Evolutionary conservation across 257 asterid genomes (phyloP), one percentile per base, ranked within the genome.

Genomic region (Scutellaria barbata): DNA sequence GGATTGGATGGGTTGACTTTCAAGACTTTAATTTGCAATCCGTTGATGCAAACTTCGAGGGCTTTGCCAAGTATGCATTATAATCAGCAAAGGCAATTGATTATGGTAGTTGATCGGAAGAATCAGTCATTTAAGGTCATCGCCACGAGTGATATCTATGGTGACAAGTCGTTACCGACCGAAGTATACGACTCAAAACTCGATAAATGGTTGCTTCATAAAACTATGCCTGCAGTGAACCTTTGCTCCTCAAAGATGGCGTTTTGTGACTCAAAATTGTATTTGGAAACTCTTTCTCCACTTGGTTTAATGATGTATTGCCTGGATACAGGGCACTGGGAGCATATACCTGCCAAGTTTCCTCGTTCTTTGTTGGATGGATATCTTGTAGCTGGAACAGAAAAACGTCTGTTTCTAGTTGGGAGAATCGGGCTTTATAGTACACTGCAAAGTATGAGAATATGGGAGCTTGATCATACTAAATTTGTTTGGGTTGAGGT

Each of bases 231-330:
- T 8, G 95, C 97, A 22, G 99, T 87, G 5, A 92, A 95, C 77
- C 90, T 89, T 17, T 92, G 99, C 89, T 95, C 99, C 68, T 89
- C 98, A 11, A 95, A 95, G 79, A 95, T 95, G 96, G 99, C 99
- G 12, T 86, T 89, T 76, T 95, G 99, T 54, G 98, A 92, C 84
- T 89, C 99, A 18, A 87, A 92, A 52, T 76, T 95, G 61, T 95
- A 89, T 78, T 43, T 92, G 77, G 98, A 95, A 69, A 42, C 47
- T 42, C 47, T 10, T 10, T 42, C 47, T 8, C 47, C 13, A 42
- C 47, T 42, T 42, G 47, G 47, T 10, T 42, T 42, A 42, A 42
- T 42, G 47, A 42, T 42, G 10, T 42, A 42, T 42, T 42, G 47
- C 13, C 47, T 42, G 47, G 47, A 42, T 65, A 88, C 88, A 2